A percentile compares a stretch with the other conserved stretches of the same genome.
These are phyloP conservation scores for Penicillium turbatum DNA, from an alignment of 495 filamentous ascomycete genomes.

Conservation along the genomic window DNA sequence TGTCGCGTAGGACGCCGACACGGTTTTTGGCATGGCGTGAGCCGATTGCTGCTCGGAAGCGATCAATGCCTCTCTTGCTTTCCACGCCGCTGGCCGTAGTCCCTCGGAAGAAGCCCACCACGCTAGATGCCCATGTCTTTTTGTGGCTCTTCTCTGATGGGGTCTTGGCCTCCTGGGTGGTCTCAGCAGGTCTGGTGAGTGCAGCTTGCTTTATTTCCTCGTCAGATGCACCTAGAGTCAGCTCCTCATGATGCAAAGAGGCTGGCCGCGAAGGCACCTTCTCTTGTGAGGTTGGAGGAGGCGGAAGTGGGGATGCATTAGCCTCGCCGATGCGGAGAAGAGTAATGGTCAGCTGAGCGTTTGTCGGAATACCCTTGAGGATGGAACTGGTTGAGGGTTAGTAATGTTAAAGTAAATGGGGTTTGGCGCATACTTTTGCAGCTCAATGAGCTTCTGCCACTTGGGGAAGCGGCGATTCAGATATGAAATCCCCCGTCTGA, in stretches of 20 bases:
- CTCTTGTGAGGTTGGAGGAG: slow-evolving; percentile 57
- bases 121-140: slow-evolving; percentile 43
- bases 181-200: slow-evolving; percentile 4
- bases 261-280: slow-evolving; percentile 45
- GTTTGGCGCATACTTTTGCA: slow-evolving; percentile 51
- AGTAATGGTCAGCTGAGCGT: slow-evolving; percentile 79
- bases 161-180: slow-evolving; percentile 1
- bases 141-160: slow-evolving; percentile 13
- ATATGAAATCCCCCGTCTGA: slow-evolving; percentile 53
- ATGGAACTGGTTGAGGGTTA: slow-evolving; percentile 48
- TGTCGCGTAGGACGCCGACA: slow-evolving; percentile 59
- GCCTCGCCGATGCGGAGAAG: slow-evolving; percentile 79
- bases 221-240: slow-evolving; percentile 40
- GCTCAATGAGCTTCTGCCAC: slow-evolving; percentile 72
- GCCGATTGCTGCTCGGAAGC: slow-evolving; percentile 58
- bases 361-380: slow-evolving; percentile 79
- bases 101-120: slow-evolving; percentile 64
- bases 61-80: slow-evolving; percentile 64
- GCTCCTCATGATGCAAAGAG: slow-evolving; percentile 34
- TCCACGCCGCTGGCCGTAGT: slow-evolving; percentile 63
- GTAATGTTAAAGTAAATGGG: background rate
- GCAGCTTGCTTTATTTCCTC: slow-evolving; percentile 50
- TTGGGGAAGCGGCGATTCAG: slow-evolving; percentile 64
- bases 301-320: slow-evolving; percentile 74
- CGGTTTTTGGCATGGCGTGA: slow-evolving; percentile 61